Evolutionary conservation across 1,284 basidiomycete genomes (phyloP).

Genomic region (Heterobasidion annosum): DNA sequence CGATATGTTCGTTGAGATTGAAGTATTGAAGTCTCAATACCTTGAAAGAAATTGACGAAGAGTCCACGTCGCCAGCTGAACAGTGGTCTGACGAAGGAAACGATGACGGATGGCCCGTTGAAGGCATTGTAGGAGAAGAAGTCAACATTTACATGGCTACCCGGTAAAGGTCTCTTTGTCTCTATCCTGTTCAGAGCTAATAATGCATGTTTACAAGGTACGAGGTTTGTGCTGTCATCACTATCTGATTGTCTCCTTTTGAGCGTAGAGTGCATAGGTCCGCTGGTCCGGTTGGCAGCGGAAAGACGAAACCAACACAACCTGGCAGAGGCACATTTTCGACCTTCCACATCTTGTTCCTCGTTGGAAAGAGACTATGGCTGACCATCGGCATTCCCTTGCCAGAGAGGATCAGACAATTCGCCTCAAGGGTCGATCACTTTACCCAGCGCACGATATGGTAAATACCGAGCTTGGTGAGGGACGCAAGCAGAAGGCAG

Average conservation of each 20-base stretch:
- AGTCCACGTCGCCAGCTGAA: slow-evolving; percentile 20
- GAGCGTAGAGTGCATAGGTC: slow-evolving; percentile 16
- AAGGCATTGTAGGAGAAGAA: slow-evolving; percentile 29
- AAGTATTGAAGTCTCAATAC: neutral
- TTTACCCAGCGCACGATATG: neutral
- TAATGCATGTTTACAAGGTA: slow-evolving; percentile 15
- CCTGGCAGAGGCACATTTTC: slow-evolving; percentile 23
- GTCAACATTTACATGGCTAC: slow-evolving; percentile 21
- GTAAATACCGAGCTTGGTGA: neutral
- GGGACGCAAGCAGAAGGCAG: neutral
- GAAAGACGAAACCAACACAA: slow-evolving; percentile 29
- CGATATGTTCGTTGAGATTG: too few species aligned
- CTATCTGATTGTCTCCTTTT: neutral
- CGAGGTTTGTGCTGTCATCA: slow-evolving; percentile 16
- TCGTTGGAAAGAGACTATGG: slow-evolving; percentile 20
- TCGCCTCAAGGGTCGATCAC: slow-evolving; percentile 7
- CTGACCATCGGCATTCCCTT: slow-evolving; percentile 16
- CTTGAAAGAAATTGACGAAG: neutral
- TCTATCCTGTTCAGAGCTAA: too few species aligned
- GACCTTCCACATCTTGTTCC: slow-evolving; percentile 14
- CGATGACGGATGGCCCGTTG: slow-evolving; percentile 27
- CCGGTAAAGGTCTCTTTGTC: slow-evolving; percentile 14
- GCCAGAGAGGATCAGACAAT: slow-evolving; percentile 10
- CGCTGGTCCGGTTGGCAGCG: slow-evolving; percentile 30
- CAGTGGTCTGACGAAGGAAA: slow-evolving; percentile 20